These are phyloP conservation scores for Sideroxylon spinosum DNA, from an alignment of 179 eudicot genomes.

Conservation along the genomic window DNA sequence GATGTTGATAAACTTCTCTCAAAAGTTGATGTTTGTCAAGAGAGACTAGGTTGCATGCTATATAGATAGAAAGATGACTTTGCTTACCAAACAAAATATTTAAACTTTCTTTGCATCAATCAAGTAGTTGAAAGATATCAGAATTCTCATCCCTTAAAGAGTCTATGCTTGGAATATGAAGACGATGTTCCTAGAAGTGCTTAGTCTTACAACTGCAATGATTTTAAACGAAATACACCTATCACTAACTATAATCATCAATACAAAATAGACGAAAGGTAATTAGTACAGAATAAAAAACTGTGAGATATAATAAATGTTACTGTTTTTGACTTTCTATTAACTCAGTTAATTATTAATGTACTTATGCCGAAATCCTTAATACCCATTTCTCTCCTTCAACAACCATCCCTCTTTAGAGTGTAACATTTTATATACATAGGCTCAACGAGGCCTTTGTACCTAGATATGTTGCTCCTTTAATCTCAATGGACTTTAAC, in stretches of 20 bases:
- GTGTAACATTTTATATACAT: not conserved
- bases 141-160: not conserved
- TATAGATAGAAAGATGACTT: too few relatives aligned
- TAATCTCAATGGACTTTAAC: conserved; percentile 25
- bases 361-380: not conserved
- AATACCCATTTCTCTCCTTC: not conserved
- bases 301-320: too few relatives aligned
- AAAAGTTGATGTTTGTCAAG: not conserved
- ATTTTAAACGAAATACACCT: too few relatives aligned
- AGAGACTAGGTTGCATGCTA: not conserved
- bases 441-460: not conserved
- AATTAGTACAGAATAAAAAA: too few relatives aligned
- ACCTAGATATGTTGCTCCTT: not conserved
- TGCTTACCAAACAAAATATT: conserved; percentile 10
- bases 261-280: too few relatives aligned
- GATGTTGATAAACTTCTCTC: not conserved
- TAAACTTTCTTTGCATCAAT: not conserved
- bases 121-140: not conserved
- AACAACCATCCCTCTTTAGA: not conserved
- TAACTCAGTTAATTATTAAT: not conserved
- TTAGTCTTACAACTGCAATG: conserved; percentile 9
- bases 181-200: conserved; percentile 12
- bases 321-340: not conserved
- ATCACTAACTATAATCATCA: too few relatives aligned
- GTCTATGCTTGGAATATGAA: conserved; percentile 2